These are phyloP conservation scores for Aspergillus conjunctus DNA, from an alignment of 495 filamentous ascomycete genomes.

Conservation along the genomic window DNA sequence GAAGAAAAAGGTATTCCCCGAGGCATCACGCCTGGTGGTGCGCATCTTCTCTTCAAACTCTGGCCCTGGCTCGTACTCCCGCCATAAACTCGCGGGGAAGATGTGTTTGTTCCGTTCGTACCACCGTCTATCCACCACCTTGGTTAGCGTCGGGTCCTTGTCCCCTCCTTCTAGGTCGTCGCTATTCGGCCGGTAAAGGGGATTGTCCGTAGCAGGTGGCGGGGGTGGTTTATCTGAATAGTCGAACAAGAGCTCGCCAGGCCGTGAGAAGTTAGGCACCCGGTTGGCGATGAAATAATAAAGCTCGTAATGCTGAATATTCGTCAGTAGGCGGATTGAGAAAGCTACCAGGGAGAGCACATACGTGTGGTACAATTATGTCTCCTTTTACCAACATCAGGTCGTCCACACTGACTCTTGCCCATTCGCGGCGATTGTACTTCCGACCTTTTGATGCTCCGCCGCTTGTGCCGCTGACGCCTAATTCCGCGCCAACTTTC, in stretches of 20 bases:
- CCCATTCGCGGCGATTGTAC: conserved; percentile 81
- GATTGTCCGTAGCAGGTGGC: conserved; percentile 39
- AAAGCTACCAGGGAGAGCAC: conserved; percentile 32
- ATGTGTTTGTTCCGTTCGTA: conserved; percentile 98
- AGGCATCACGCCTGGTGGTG: conserved; percentile 67
- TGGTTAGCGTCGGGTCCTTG: conserved; percentile 83
- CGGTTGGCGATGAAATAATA: conserved; percentile 96
- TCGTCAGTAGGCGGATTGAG: conserved; percentile 24
- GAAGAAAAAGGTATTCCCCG: conserved; percentile 95
- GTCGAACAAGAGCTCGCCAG: conserved; percentile 66
- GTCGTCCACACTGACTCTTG: conserved; percentile 92
- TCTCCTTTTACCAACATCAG: conserved; percentile 90
- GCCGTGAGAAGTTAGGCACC: conserved; percentile 64
- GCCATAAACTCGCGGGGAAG: conserved; percentile 94
- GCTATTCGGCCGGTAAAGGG: conserved; percentile 49
- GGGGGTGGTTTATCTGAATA: conserved; percentile 64
- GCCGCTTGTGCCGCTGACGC: conserved; percentile 61
- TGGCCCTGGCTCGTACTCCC: conserved; percentile 86
- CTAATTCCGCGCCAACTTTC: conserved; percentile 84
- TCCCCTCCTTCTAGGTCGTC: conserved; percentile 70
- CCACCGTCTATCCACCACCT: conserved; percentile 95
- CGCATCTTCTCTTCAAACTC: conserved; percentile 78
- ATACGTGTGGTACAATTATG: conserved; percentile 91
- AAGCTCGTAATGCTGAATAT: conserved; percentile 83
- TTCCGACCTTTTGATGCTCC: conserved; percentile 54